phyloP scores from a whole-genome alignment of 2,329 filamentous ascomycete genomes.

The Dendryphion nanum region DNA sequence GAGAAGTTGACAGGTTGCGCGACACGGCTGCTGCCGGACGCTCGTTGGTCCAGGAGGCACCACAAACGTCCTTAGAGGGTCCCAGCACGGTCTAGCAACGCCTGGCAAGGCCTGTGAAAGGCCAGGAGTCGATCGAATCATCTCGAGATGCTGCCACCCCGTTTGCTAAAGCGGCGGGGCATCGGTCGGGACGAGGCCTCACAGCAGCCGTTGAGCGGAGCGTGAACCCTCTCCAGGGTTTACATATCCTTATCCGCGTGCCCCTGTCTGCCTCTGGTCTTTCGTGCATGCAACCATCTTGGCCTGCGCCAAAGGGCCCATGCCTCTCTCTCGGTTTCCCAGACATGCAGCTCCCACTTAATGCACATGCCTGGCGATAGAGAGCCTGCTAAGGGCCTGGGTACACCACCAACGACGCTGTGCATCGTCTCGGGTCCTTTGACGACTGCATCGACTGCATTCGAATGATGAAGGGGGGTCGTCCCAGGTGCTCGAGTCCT shows the following conservation, averaged over 20 bases:
- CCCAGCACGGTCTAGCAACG: too few relatives aligned
- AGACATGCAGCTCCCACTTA: conserved; percentile 25
- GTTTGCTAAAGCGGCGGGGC: conserved; percentile 23
- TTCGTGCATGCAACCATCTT: conserved; percentile 32
- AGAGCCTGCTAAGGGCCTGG: conserved; percentile 16
- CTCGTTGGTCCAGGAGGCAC: too few relatives aligned
- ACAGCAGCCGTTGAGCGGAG: conserved; percentile 28
- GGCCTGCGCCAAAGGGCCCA: conserved; percentile 25
- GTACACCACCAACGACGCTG: conserved; percentile 13
- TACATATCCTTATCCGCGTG: conserved; percentile 21
- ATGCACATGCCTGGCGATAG: conserved; percentile 25
- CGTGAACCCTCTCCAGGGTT: conserved; percentile 8
- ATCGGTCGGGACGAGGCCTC: conserved; percentile 24
- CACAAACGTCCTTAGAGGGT: too few relatives aligned
- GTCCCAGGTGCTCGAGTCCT: not conserved
- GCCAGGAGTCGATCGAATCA: too few relatives aligned
- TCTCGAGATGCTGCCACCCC: too few relatives aligned
- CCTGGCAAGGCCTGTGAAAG: too few relatives aligned
- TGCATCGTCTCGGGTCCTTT: conserved; percentile 16
- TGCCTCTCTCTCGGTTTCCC: conserved; percentile 24
- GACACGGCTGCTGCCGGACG: too few relatives aligned
- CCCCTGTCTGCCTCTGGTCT: conserved; percentile 27
- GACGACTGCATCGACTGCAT: not conserved
- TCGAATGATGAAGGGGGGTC: too few relatives aligned
- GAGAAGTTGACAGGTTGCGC: too few relatives aligned